A percentile compares a stretch with the other conserved stretches of the same genome.
Conservation (phyloP, 106 monocot genomes). For the Dioscorea dumetorum region DNA sequence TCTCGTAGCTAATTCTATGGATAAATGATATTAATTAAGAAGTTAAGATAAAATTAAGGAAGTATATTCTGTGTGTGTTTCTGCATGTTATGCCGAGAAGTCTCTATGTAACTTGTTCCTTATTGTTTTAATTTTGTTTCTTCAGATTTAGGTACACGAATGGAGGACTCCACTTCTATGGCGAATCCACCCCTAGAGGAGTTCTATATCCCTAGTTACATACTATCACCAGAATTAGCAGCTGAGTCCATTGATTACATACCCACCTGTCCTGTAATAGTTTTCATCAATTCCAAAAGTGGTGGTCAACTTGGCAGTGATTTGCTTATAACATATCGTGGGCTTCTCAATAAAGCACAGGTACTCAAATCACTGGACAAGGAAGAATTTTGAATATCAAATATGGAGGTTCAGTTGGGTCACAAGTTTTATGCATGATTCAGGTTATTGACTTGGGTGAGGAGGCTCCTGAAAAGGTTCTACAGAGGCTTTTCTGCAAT, state of each 20-base stretch:
- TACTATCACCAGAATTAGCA: conserved; percentile 28
- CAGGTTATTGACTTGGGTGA: conserved; percentile 87
- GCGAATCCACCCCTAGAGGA: conserved; percentile 4
- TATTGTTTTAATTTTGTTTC: background rate
- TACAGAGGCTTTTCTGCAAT: conserved; percentile 67
- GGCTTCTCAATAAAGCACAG: conserved; percentile 64
- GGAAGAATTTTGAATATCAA: too few relatives aligned
- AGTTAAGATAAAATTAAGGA: too few relatives aligned
- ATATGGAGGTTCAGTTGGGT: too few relatives aligned
- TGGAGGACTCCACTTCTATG: background rate
- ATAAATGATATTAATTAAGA: too few relatives aligned
- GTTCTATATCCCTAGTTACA: conserved; percentile 69
- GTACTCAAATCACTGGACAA: conserved; percentile 10
- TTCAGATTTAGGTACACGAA: background rate
- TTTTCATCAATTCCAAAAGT: conserved; percentile 77
- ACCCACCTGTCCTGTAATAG: conserved; percentile 68
- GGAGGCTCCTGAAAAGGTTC: conserved; percentile 87
- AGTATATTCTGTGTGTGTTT: too few relatives aligned
- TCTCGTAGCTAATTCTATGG: too few relatives aligned
- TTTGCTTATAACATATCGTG: conserved; percentile 63
- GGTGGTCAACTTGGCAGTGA: conserved; percentile 90
- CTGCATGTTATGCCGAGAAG: too few relatives aligned
- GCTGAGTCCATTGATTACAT: conserved; percentile 1
- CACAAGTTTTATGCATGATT: too few relatives aligned
- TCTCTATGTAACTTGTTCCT: too few relatives aligned